Evolutionary conservation across 2,329 filamentous ascomycete genomes (phyloP), one percentile per base, ranked within the genome.

Genomic region (Monosporascus sp.): DNA sequence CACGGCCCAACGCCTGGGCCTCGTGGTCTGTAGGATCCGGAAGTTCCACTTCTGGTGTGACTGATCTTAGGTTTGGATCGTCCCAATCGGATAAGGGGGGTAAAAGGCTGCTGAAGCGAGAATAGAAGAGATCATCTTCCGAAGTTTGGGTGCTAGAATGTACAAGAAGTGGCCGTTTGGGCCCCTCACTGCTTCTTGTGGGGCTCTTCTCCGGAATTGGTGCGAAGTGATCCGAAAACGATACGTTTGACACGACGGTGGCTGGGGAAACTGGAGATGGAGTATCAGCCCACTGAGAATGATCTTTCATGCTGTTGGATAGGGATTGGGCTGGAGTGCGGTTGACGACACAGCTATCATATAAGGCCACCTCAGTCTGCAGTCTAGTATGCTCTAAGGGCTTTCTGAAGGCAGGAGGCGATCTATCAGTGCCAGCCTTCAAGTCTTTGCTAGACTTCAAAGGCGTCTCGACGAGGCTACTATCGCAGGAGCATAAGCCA

Each of bases 11-110:
- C 51, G 71, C 64, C 54, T 70, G 69, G 59, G 66, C 74, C 60
- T 69, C 60, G 54, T 66, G 59, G 58, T 75, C 72, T 41, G 66
- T 55, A 48, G 69, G 64, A 54, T 76, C 70, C 50, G 78, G 77
- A 45, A 79, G 63, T 58, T 76, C 70, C 51, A 79, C 65, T 50
- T 71, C 74, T 48, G 80, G 79, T 36, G 77, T 80, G 15, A 70
- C 65, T 24, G 76, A 67, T 50, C 72, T 67, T 50, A 67, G 65
- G 43, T 70, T 69, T 45, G 61, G 49, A 54, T 66, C 61, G 57
- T 62, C 46, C 22, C 64, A 52, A 38, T 59, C 58, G 31, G 57
- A 53, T 43, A 62, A 54, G 27, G 54, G 51, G 51, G 60, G 50
- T 61, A 60, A 52, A 58, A 9, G 31, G 31, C 50, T 47, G 50